Conservation (phyloP, 768 basidiomycete genomes). For the Chalciporus pseudorubinellus region DNA sequence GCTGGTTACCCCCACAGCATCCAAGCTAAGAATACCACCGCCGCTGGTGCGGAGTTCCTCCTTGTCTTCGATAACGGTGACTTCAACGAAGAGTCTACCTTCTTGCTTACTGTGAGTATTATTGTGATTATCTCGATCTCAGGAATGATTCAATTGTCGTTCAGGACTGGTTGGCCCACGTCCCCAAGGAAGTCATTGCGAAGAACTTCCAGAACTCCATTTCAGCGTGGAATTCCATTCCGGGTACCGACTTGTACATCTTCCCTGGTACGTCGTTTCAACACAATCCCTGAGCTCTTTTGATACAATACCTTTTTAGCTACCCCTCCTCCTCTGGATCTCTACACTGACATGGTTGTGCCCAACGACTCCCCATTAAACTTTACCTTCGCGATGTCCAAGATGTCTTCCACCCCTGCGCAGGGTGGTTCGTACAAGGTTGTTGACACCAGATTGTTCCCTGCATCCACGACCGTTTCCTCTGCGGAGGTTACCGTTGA, state of each 20-base stretch:
- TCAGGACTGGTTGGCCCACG: slow-evolving; percentile 68
- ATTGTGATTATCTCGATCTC: not conserved
- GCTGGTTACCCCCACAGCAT: slow-evolving; percentile 54
- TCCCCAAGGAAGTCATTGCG: slow-evolving; percentile 55
- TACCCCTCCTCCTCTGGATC: slow-evolving; percentile 41
- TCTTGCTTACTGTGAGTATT: slow-evolving; percentile 36
- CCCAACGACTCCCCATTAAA: slow-evolving; percentile 52
- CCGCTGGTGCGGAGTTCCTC: slow-evolving; percentile 52
- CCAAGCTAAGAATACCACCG: slow-evolving; percentile 48
- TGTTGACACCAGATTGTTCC: slow-evolving; percentile 55
- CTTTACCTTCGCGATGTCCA: slow-evolving; percentile 53
- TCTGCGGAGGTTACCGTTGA: slow-evolving; percentile 58
- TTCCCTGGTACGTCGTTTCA: slow-evolving; percentile 37
- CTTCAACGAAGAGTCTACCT: slow-evolving; percentile 60
- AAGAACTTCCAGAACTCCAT: slow-evolving; percentile 58
- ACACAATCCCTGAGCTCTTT: not conserved
- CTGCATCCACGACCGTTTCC: slow-evolving; percentile 49
- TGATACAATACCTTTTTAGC: slow-evolving; percentile 26
- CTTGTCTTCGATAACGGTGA: slow-evolving; percentile 41
- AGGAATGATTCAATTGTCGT: not conserved
- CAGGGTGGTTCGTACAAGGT: slow-evolving; percentile 60
- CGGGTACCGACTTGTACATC: slow-evolving; percentile 54
- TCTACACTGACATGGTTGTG: slow-evolving; percentile 42
- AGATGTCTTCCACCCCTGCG: slow-evolving; percentile 40
- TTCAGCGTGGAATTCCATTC: slow-evolving; percentile 54